Percentiles rank a stretch among this genome's conserved stretches.
These are phyloP conservation scores for Durotheca rogersii DNA, from an alignment of 495 filamentous ascomycete genomes.

Conservation along the genomic window DNA sequence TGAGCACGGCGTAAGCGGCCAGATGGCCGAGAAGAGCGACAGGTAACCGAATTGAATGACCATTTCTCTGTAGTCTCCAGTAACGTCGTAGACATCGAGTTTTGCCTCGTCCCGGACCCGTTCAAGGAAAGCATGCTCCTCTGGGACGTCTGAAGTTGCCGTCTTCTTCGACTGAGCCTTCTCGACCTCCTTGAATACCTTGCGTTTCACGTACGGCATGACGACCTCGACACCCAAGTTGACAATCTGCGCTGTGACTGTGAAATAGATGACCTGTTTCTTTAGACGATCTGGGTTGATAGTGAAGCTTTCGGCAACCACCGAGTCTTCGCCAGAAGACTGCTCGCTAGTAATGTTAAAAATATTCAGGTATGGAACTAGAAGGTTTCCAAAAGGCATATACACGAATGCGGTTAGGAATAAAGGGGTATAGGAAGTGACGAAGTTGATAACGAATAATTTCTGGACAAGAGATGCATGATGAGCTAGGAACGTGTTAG, in stretches of 20 bases:
- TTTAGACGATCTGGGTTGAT: slow-evolving; percentile 83
- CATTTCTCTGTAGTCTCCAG: slow-evolving; percentile 90
- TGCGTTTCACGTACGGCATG: slow-evolving; percentile 80
- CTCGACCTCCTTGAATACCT: slow-evolving; percentile 70
- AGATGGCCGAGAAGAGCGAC: slow-evolving; percentile 88
- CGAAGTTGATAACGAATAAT: slow-evolving; percentile 94
- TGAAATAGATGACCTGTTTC: slow-evolving; percentile 96
- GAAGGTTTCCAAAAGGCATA: slow-evolving; percentile 83
- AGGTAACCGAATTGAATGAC: slow-evolving; percentile 92
- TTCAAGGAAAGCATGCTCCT: slow-evolving; percentile 74
- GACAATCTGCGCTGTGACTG: slow-evolving; percentile 91
- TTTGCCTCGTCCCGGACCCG: slow-evolving; percentile 88
- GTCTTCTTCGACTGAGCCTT: slow-evolving; percentile 61
- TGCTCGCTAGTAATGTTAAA: slow-evolving; percentile 75
- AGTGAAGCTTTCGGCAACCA: slow-evolving; percentile 66
- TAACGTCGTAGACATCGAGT: slow-evolving; percentile 82
- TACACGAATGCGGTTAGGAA: slow-evolving; percentile 96
- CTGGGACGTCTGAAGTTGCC: slow-evolving; percentile 56
- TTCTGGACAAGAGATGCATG: slow-evolving; percentile 82
- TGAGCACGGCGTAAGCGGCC: slow-evolving; percentile 84
- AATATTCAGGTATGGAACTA: slow-evolving; percentile 88
- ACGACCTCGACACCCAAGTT: slow-evolving; percentile 83
- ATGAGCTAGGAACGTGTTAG: slow-evolving; percentile 49
- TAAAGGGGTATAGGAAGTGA: slow-evolving; percentile 91
- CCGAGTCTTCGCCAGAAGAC: slow-evolving; percentile 71